Conservation (phyloP, 768 basidiomycete species). For the Cystobasidium tubakii region DNA sequence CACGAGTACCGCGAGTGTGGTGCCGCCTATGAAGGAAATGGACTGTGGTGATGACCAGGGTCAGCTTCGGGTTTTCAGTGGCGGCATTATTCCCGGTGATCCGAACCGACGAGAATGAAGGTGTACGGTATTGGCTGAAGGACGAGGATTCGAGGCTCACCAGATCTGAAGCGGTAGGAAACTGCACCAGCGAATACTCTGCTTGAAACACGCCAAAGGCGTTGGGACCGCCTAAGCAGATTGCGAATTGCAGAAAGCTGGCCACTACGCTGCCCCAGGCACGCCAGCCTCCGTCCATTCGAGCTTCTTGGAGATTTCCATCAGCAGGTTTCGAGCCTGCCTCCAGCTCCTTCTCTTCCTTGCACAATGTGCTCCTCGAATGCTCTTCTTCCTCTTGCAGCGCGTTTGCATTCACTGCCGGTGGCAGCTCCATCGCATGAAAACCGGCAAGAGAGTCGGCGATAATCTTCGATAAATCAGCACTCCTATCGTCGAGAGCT, state of each 20-base stretch:
- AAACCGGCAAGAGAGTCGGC: too few relatives aligned
- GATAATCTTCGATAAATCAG: too few relatives aligned
- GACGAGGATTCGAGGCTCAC: not conserved
- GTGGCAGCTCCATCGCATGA: too few relatives aligned
- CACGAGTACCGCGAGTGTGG: slow-evolving; percentile 8
- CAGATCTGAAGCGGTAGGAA: not conserved
- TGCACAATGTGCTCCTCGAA: too few relatives aligned
- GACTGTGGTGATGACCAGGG: not conserved
- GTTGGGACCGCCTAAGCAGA: slow-evolving; percentile 2
- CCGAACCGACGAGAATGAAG: not conserved
- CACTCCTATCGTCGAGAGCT: too few relatives aligned
- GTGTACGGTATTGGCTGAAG: too few relatives aligned
- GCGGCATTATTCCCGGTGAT: not conserved
- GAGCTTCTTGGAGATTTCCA: not conserved
- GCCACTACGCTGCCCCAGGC: slow-evolving; percentile 15
- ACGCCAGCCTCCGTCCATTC: slow-evolving; percentile 20
- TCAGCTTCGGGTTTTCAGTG: not conserved
- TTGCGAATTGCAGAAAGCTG: slow-evolving; percentile 2
- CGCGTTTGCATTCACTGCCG: not conserved
- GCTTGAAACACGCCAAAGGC: slow-evolving; percentile 31
- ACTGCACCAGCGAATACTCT: slow-evolving; percentile 31
- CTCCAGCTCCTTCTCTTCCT: not conserved
- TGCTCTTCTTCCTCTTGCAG: not conserved
- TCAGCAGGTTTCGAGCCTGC: not conserved
- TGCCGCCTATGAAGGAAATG: slow-evolving; percentile 25